These are phyloP conservation scores for Haematococcus sp. DNA, from an alignment of 139 green algal genomes.

Conservation along the genomic window DNA sequence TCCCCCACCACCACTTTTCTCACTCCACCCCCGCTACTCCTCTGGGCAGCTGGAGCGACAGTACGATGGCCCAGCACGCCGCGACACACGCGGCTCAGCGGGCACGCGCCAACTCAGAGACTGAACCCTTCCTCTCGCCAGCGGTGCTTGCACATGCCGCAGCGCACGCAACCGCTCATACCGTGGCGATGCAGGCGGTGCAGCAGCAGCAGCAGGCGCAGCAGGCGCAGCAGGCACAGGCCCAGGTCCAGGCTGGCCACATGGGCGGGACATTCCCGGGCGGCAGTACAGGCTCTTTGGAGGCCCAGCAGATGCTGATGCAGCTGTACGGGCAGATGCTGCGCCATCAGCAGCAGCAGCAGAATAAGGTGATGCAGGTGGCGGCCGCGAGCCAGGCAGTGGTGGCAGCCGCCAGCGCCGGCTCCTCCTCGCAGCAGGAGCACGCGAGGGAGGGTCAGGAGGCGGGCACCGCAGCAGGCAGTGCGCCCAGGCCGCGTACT, in stretches of 20 bases:
- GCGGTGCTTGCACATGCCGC: not conserved
- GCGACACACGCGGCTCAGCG: not conserved
- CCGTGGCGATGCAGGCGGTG: not conserved
- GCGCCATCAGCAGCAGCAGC: slow-evolving; percentile 6
- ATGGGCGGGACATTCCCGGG: not conserved
- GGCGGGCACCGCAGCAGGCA: not conserved
- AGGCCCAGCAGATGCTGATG: not conserved
- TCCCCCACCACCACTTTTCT: not conserved
- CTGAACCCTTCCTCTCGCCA: not conserved
- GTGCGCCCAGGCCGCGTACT: not conserved
- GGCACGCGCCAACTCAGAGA: no score
- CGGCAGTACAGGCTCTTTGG: not conserved
- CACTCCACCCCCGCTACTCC: not conserved
- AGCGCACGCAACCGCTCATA: not conserved
- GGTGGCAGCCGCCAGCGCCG: not conserved
- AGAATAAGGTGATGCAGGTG: not conserved
- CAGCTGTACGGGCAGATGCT: slow-evolving; percentile 3
- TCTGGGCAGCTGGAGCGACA: not conserved
- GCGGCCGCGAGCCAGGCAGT: not conserved
- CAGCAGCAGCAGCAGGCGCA: slow-evolving; percentile 15
- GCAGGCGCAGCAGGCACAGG: slow-evolving; percentile 4
- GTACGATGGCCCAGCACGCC: not conserved
- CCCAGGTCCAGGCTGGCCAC: not conserved
- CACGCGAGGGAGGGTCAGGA: not conserved
- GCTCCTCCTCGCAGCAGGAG: not conserved